These are phyloP conservation scores for Turritis glabra DNA, from an alignment of 345 rosid genomes.

Conservation along the genomic window DNA sequence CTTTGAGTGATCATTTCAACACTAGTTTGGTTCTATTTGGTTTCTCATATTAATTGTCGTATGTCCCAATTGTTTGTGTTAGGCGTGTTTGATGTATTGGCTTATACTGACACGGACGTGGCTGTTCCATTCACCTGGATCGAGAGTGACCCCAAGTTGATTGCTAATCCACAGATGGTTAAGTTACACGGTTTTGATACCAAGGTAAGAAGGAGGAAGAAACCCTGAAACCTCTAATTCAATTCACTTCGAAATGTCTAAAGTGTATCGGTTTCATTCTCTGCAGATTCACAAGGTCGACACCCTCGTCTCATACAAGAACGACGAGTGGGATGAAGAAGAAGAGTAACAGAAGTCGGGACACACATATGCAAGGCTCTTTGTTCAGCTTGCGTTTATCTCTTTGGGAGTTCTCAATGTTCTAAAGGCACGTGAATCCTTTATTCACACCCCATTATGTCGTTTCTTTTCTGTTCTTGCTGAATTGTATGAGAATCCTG, in stretches of 20 bases:
- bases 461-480: not conserved
- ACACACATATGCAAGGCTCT: not conserved
- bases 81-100: slow-evolving; percentile 97
- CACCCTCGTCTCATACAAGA: slow-evolving; percentile 95
- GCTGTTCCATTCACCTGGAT: slow-evolving; percentile 96
- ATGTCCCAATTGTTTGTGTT: not conserved
- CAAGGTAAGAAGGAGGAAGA: slow-evolving; percentile 49
- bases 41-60: not conserved
- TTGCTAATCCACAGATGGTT: slow-evolving; percentile 98
- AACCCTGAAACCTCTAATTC: not conserved
- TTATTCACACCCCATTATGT: slow-evolving; percentile 62
- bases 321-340: slow-evolving; percentile 92
- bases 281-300: slow-evolving; percentile 93
- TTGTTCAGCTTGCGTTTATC: not conserved
- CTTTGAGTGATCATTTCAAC: not conserved
- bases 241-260: not conserved
- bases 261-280: not conserved
- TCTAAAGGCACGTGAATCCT: slow-evolving; percentile 50
- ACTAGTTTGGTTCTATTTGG: not conserved
- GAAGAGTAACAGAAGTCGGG: slow-evolving; percentile 32
- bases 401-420: slow-evolving; percentile 6
- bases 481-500: slow-evolving; percentile 24
- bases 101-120: slow-evolving; percentile 84
- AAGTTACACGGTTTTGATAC: slow-evolving; percentile 96
- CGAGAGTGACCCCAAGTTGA: slow-evolving; percentile 93